Base-by-base conservation (phyloP, 306 rosid species). In the Parietaria judaica region DNA sequence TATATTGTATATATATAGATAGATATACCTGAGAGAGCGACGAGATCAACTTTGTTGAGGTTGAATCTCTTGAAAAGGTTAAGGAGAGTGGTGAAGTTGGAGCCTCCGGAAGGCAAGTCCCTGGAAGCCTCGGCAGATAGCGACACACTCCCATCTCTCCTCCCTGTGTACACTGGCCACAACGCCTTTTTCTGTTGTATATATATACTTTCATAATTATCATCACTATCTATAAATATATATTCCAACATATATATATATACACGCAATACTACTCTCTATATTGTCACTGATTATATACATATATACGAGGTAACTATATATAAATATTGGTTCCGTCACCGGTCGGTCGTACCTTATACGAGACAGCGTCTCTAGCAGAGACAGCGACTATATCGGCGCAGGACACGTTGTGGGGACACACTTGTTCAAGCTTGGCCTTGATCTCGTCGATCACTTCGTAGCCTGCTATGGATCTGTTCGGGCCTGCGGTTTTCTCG, bases 91-190 rank as follows among this genome's bases (percentile, higher is more conserved):
- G 75, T 41, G 63, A 66, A 76, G 66, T 73, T 43, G 43, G 79
- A 60, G 36, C 63, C 59, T 31, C 70, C 75, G 0, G 77, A 74
- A 31, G 78, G 82, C 3, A 80, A 64, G 57, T 76, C 74, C 14
- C 66, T 50, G 46, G 35, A n/a, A 37, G 78, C 80, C 63, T 73
- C 80, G 1, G 67, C 1, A 11, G 43, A 49, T 8, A 12, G 43
- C 1, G 82, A 73, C n/a, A 73, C 56, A 14, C 11, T 76, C 49
- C 85, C 85, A 8, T 76, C 85, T 67, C 72, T 76, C 58, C 85
- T 73, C n/a, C 85, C 79, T 0, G 75, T 60, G 4, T 17, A 10
- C 23, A 76, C 82, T 12, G 57, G 14, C 80, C 78, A 76, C 14
- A 60, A 12, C 0, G 65, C 11, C 35, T 15, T 47, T n/a, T 55